Base-by-base conservation (phyloP, 2,329 filamentous ascomycete species). In the Cyanodermella asteris region DNA sequence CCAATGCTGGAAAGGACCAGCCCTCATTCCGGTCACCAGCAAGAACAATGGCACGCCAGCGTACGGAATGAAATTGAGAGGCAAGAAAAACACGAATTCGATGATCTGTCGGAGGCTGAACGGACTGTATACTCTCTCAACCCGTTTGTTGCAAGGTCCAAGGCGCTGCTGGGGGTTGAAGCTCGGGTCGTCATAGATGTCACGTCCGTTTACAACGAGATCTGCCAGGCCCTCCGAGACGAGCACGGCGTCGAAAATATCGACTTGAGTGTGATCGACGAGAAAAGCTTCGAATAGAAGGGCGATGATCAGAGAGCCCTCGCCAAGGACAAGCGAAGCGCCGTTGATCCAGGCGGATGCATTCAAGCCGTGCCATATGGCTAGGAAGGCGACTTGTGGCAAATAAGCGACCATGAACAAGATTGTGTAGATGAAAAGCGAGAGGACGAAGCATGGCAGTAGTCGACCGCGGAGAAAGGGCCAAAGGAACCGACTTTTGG, bases 31-130 rank as follows among this genome's bases (percentile, higher is more conserved):
- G 0, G 82, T 93, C 35, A 91, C 61, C 28, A 91, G 49, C 31
- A 97, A 62, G 45, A 93, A 97, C 33, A 87, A 60, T 0, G 78
- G 77, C 0, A 75, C 74, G 10, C 84, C 84, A 9, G 80, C 64
- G 23, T 73, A 66, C 0, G 84, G 84, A 10, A 94, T 64, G 13
- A 97, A 66, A 44, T 91, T 94, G 30, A 97, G 61, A 2, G 87
- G 75, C 2, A 82, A 57, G 39, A 72, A 71, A 16, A 77, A 38
- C 18, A 90, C 55, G 31, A 93, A 73, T 49, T 93, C 84, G 33
- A 77, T 43, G 29, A 91, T 87, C 47, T 93, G 84, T n/a, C 77
- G 65, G 27, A 91, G 54, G 28, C 77, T 91, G 58, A 90, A 93
- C 0, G 84, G 84, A 6, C 75, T 71, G 48, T 87, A 93, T 11